phyloP scores from a whole-genome alignment of 495 filamentous ascomycete species.

The Extremus antarcticus region DNA sequence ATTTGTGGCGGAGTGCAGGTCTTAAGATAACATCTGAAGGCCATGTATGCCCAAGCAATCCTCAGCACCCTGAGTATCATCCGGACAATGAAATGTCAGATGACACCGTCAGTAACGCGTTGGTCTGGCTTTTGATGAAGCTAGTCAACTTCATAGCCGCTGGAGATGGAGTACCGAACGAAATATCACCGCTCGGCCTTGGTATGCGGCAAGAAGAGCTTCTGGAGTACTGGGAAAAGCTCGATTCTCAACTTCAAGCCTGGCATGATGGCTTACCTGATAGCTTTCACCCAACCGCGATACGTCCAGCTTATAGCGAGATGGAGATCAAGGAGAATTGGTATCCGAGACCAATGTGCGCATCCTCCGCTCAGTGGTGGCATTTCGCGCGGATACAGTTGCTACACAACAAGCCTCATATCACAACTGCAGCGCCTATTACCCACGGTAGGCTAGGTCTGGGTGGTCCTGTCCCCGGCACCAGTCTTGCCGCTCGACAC shows the following conservation, averaged over 20 bases:
- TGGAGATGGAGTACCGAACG: conserved; percentile 36
- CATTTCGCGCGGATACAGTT: conserved; percentile 55
- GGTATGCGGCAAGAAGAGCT: conserved; percentile 44
- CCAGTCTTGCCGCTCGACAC: conserved; percentile 37
- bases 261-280: conserved; percentile 50
- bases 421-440: conserved; percentile 30
- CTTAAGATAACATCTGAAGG: conserved; percentile 46
- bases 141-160: conserved; percentile 51
- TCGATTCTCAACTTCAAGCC: conserved; percentile 45
- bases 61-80: conserved; percentile 30
- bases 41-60: conserved; percentile 45
- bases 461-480: conserved; percentile 7
- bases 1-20: conserved; percentile 51
- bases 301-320: conserved; percentile 18
- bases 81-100: conserved; percentile 46
- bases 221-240: conserved; percentile 45
- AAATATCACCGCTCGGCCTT: conserved; percentile 31
- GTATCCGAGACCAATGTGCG: conserved; percentile 53
- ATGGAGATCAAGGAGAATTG: conserved; percentile 39
- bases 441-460: neutral
- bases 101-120: conserved; percentile 50
- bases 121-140: conserved; percentile 54
- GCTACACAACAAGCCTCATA: conserved; percentile 50
- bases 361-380: conserved; percentile 53
- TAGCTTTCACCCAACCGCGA: conserved; percentile 45